Evolutionary conservation across 169 alveolate species (phyloP), one percentile per base, ranked within the genome.

Genomic region (Plasmodium cynomolgi): DNA sequence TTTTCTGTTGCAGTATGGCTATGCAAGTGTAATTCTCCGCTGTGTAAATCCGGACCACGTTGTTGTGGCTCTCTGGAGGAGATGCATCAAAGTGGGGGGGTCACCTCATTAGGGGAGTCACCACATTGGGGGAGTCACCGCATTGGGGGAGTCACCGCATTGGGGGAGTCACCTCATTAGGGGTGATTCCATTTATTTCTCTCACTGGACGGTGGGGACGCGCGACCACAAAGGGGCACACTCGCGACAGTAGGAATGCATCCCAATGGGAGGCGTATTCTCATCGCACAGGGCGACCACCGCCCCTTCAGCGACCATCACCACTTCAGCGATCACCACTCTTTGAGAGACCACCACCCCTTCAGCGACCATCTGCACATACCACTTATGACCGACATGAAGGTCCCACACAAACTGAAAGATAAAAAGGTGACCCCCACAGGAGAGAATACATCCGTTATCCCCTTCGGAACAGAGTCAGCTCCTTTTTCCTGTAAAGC

Each of bases 1-100:
- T 74, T 84, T 50, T 73, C 20, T 84, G 93, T 44, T 84, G 84
- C 33, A 84, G 58, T 74, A 84, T 47, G 44, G 84, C 93, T 73
- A 84, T 56, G 15, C 93, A 84, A 1, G 93, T 44, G 58, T 73
- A 74, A 75, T 39, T 84, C 79, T 84, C 79, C 26, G 84, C 3
- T 44, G 75, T 39, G 44, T 73, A 84, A 34, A 84, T 39, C 54
- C 93, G 44, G 68, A 84, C 83, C 1, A 74, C 84, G 68, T 84
- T 84, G 62, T 44, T 84, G 29, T 84, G 79, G 33, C 29, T 84
- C 58, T 73, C 93, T 84, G 82, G 74, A n/a, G 31, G 47, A 7
- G 44, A n/a, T 68, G 37, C 39, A 68, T 68, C n/a, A 1, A 2
- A 3, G 33, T 23, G 34, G 31, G 77, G 31, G 77, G 1, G 23